These are phyloP conservation scores for Margaritispora aquatica DNA, from an alignment of 495 filamentous ascomycete genomes.

Conservation along the genomic window DNA sequence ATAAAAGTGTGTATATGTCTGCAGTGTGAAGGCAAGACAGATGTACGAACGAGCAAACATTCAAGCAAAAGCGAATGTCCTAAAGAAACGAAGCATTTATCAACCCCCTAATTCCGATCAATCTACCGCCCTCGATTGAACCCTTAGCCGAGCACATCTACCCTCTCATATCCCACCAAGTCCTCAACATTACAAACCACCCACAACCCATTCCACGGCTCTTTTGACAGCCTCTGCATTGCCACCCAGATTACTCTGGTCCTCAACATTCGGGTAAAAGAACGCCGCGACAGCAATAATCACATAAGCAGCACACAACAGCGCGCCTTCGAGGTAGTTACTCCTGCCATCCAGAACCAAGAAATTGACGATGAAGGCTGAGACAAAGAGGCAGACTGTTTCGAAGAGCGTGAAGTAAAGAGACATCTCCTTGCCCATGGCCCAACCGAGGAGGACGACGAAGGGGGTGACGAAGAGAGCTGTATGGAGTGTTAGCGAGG, in stretches of 20 bases:
- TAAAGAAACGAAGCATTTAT: not conserved
- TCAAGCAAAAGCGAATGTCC: not conserved
- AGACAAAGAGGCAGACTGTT: slow-evolving; percentile 79
- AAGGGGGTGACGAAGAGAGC: slow-evolving; percentile 86
- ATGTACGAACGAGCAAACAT: no score
- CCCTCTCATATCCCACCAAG: not conserved
- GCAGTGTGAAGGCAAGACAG: no score
- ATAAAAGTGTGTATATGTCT: no score
- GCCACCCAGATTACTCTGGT: slow-evolving; percentile 36
- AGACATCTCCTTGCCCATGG: slow-evolving; percentile 73
- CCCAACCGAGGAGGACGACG: slow-evolving; percentile 86
- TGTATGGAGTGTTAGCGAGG: slow-evolving; percentile 9
- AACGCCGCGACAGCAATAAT: slow-evolving; percentile 66
- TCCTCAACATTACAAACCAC: not conserved
- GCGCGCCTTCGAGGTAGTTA: slow-evolving; percentile 82
- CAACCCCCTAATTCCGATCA: no score
- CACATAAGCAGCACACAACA: slow-evolving; percentile 78
- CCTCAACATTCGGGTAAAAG: slow-evolving; percentile 50
- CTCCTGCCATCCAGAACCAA: slow-evolving; percentile 79
- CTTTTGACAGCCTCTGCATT: slow-evolving; percentile 19
- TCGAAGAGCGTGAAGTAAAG: slow-evolving; percentile 92
- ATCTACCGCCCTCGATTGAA: no score
- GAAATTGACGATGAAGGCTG: slow-evolving; percentile 86
- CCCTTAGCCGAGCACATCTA: no score
- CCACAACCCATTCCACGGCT: not conserved